Evolutionary conservation across 805 yeast species (phyloP).

Genomic region (Metschnikowia colocasiae): DNA sequence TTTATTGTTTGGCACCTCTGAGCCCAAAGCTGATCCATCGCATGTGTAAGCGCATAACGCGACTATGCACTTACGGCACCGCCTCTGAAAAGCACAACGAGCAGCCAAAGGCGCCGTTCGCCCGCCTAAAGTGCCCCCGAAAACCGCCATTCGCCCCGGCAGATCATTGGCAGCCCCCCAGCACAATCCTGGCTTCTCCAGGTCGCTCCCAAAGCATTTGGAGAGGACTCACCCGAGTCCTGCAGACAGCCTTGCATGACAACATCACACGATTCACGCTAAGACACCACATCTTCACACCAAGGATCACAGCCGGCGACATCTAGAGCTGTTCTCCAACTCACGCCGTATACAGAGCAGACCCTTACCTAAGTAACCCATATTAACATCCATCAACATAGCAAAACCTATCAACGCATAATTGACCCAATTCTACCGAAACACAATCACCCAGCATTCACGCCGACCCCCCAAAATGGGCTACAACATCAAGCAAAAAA

Average conservation of each 20-base stretch:
- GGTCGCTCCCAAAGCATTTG: not conserved
- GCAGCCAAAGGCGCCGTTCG: not conserved
- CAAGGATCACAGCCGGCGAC: not conserved
- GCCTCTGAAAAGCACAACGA: not conserved
- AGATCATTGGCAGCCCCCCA: not conserved
- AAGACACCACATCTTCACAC: not conserved
- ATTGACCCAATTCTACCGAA: no score
- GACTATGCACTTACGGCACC: not conserved
- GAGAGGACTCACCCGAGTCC: constrained; percentile 1
- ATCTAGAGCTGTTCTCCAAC: no score
- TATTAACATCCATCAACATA: no score
- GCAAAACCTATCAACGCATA: no score
- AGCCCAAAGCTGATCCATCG: no score
- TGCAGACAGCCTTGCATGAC: constrained; percentile 2
- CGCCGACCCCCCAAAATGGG: constrained; percentile 39
- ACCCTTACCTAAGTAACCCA: no score
- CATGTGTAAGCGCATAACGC: not conserved
- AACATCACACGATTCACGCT: constrained; percentile 2
- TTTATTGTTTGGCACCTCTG: no score
- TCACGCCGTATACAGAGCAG: no score
- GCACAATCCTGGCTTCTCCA: not conserved
- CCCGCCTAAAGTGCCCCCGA: not conserved
- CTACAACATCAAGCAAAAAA: constrained; percentile 57
- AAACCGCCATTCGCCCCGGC: not conserved
- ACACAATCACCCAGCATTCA: not conserved